These are phyloP conservation scores for Penicillium sp. DNA, from an alignment of 2,329 filamentous ascomycete species.

Conservation along the genomic window DNA sequence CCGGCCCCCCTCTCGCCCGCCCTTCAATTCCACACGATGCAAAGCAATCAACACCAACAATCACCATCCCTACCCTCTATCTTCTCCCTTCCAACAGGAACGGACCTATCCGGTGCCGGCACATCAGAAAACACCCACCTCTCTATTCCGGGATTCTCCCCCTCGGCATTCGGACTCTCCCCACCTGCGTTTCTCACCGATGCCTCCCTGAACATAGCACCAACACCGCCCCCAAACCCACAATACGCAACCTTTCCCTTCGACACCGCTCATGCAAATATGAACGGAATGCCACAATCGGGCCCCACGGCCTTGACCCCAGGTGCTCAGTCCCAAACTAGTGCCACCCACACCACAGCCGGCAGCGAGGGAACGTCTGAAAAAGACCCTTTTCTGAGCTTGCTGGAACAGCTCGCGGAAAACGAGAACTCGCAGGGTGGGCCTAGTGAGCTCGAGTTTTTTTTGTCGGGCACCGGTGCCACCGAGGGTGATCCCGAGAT, in stretches of 20 bases:
- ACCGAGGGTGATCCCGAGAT: slow-evolving; percentile 10
- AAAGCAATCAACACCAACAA: slow-evolving; percentile 12
- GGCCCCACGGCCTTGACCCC: slow-evolving; percentile 29
- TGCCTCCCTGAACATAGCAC: slow-evolving; percentile 24
- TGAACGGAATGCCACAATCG: slow-evolving; percentile 1
- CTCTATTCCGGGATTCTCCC: slow-evolving; percentile 38
- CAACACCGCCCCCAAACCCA: slow-evolving; percentile 30
- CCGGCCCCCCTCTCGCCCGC: slow-evolving; percentile 10
- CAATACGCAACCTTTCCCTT: slow-evolving; percentile 42
- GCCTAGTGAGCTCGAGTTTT: slow-evolving; percentile 75
- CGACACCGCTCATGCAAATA: slow-evolving; percentile 23
- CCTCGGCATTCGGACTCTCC: slow-evolving; percentile 34
- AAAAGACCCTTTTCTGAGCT: slow-evolving; percentile 75
- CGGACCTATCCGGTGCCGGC: slow-evolving; percentile 4
- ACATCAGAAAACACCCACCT: slow-evolving; percentile 18
- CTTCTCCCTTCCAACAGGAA: slow-evolving; percentile 11
- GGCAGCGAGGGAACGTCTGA: slow-evolving; percentile 48
- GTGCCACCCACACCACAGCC: slow-evolving; percentile 42
- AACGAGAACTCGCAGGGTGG: slow-evolving; percentile 67
- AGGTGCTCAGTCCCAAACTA: slow-evolving; percentile 45
- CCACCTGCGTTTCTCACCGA: slow-evolving; percentile 36
- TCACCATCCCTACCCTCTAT: slow-evolving; percentile 14
- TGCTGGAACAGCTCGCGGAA: slow-evolving; percentile 78
- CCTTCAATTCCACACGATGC: slow-evolving; percentile 14
- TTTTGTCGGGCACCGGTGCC: slow-evolving; percentile 49